Evolutionary conservation across 768 basidiomycete species (phyloP), one percentile per base, ranked within the genome.

Genomic region (Pleurotus citrinopileatus): DNA sequence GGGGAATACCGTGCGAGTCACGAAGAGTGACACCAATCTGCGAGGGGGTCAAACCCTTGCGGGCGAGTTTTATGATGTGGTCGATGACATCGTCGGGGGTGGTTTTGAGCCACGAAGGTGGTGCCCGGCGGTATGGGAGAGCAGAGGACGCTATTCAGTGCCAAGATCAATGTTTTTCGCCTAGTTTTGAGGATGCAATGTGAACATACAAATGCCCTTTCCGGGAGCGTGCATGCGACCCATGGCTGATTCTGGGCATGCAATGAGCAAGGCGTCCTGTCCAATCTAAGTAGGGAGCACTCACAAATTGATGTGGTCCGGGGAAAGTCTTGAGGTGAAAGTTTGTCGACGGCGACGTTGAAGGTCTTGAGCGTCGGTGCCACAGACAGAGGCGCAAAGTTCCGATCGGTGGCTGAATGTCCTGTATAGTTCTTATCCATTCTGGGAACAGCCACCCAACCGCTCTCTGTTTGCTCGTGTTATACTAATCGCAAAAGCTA

Each of bases 191-290:
- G 43, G 55, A 47, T n/a, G 17, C n/a, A 52, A 42, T 20, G 22
- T 43, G 37, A 55, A 85, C 89, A 65, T 74, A 93, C 90, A 91
- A 82, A 98, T 97, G 84, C 95, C 96, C 93, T 98, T 98, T 77
- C 94, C 94, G 76, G 94, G 94, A 85, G 94, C 94, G 85, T 98
- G 96, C 93, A 97, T 94, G 70, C 94, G 93, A 91, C 89, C 91
- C 91, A 93, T 93, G 77, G 64, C 34, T 76, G 70, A 66, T 58
- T 76, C 71, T 80, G 25, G 5, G 47, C 13, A 10, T 40, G 51
- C 8, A 3, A 50, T 62, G 42, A 63, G 64, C 43, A 64, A 27
- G 40, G 53, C 19, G 12, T 59, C 25, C 42, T 43, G 42, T 59
- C 17, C 10, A 42, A 34, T 58, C 25, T 25, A 22, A 44, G 12